Percentiles rank a stretch among this genome's conserved stretches.
Evolutionary conservation across 805 yeast species (phyloP).

Genomic region (Lipomyces yamanashiensis): DNA sequence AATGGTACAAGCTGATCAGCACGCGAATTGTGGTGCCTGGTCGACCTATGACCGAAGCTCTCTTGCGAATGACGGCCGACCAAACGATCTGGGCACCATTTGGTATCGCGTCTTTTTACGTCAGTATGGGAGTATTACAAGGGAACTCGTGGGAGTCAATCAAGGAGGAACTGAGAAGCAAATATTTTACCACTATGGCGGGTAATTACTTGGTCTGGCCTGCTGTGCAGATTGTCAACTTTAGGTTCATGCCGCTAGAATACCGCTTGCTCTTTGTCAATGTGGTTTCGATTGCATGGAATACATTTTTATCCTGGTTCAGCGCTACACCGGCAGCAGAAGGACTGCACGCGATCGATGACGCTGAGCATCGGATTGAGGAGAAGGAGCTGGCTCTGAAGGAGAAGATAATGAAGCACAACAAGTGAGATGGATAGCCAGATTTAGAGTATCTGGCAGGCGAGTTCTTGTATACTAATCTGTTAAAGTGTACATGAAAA

Average conservation of each 20-base stretch:
- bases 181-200: constrained; percentile 64
- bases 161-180: constrained; percentile 43
- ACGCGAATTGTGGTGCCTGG: constrained; percentile 27
- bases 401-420: background rate
- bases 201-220: constrained; percentile 88
- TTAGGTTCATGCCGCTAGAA: constrained; percentile 46
- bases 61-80: constrained; percentile 65
- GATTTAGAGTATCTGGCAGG: too few relatives aligned
- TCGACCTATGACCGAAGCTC: constrained; percentile 45
- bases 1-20: constrained; percentile 51
- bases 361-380: constrained; percentile 19
- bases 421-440: background rate
- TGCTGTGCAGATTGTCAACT: constrained; percentile 66
- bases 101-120: constrained; percentile 70
- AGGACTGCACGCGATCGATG: constrained; percentile 11
- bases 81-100: constrained; percentile 77
- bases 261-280: constrained; percentile 71
- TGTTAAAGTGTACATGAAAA: too few relatives aligned
- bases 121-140: constrained; percentile 71
- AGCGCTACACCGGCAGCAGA: constrained; percentile 17
- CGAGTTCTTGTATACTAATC: too few relatives aligned
- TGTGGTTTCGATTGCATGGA: constrained; percentile 78
- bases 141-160: constrained; percentile 51
- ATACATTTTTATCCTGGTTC: constrained; percentile 65
- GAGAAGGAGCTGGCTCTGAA: constrained; percentile 15